Conservation (phyloP, 805 yeast genomes). For the Candida mattraensis region DNA sequence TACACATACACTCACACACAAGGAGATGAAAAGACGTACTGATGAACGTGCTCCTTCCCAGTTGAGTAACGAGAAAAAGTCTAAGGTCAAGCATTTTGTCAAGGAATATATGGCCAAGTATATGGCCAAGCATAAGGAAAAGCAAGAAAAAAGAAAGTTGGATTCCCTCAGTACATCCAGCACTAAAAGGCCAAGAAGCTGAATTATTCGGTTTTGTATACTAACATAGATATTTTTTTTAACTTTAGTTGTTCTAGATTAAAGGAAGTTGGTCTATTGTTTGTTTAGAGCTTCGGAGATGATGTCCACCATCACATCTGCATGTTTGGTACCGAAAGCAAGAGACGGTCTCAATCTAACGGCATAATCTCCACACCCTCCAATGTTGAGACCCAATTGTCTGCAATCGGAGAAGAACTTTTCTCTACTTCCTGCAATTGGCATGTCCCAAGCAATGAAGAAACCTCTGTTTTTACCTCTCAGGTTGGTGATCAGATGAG, state of each 20-base stretch:
- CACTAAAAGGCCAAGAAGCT: slow-evolving; percentile 1
- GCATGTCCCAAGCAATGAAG: slow-evolving; percentile 64
- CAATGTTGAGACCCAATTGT: slow-evolving; percentile 58
- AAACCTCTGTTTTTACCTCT: slow-evolving; percentile 67
- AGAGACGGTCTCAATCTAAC: slow-evolving; percentile 67
- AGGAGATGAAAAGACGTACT: slow-evolving; percentile 57
- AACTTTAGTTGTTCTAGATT: too few species aligned
- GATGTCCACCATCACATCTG: slow-evolving; percentile 51
- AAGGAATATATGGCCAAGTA: slow-evolving; percentile 67
- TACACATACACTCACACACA: slow-evolving; percentile 61
- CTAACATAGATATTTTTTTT: slow-evolving; percentile 1
- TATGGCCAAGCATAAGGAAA: slow-evolving; percentile 44
- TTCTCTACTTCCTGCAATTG: slow-evolving; percentile 44
- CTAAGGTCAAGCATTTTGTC: slow-evolving; percentile 67
- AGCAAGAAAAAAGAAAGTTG: slow-evolving; percentile 14
- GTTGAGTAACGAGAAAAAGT: slow-evolving; percentile 60
- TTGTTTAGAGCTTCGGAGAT: slow-evolving; percentile 33
- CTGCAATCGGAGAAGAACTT: slow-evolving; percentile 46
- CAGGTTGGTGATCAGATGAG: slow-evolving; percentile 44
- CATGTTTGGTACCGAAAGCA: slow-evolving; percentile 61
- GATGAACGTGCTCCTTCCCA: slow-evolving; percentile 48
- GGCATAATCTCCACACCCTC: slow-evolving; percentile 62
- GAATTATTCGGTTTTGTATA: slow-evolving; percentile 11
- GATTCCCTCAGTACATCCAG: background rate
- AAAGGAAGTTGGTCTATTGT: too few species aligned